phyloP scores from a whole-genome alignment of 2,329 filamentous ascomycete genomes.

The Phialemonium atrogriseum region DNA sequence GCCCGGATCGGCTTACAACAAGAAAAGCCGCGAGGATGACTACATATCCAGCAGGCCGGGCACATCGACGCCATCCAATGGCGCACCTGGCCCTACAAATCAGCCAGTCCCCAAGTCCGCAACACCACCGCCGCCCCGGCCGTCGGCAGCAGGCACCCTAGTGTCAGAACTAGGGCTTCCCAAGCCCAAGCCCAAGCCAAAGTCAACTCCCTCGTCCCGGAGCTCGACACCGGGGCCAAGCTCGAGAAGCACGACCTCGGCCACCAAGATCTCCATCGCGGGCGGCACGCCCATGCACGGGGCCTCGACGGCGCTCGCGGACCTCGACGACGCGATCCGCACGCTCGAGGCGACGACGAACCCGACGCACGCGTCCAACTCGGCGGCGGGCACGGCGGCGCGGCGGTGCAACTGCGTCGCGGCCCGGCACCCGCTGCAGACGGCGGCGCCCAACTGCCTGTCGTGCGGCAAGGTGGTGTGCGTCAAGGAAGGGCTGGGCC shows the following conservation, averaged over 20 bases:
- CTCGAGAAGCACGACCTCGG: conserved; percentile 29
- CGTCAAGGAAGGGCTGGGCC: conserved; percentile 85
- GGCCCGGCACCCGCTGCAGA: conserved; percentile 75
- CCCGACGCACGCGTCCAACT: conserved; percentile 44
- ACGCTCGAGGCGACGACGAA: conserved; percentile 89
- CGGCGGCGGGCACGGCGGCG: conserved; percentile 41
- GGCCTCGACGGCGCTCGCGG: conserved; percentile 62
- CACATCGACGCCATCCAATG: conserved; percentile 29
- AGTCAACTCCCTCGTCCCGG: conserved; percentile 41
- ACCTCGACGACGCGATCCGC: conserved; percentile 74
- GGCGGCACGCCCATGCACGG: conserved; percentile 79
- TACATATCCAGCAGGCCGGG: conserved; percentile 54
- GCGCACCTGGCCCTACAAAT: conserved; percentile 24
- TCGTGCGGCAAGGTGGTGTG: conserved; percentile 93
- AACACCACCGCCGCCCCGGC: conserved; percentile 39
- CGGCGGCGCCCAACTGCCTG: conserved; percentile 88
- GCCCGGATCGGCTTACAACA: conserved; percentile 63
- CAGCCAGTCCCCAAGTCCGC: conserved; percentile 43
- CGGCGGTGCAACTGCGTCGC: conserved; percentile 84
- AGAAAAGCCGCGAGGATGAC: conserved; percentile 60
- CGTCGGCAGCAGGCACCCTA: conserved; percentile 66
- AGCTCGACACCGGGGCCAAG: conserved; percentile 44
- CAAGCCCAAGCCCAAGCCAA: conserved; percentile 46
- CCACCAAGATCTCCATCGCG: conserved; percentile 62
- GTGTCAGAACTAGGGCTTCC: conserved; percentile 60